A percentile compares a stretch with the other conserved stretches of the same genome.
Evolutionary conservation across 257 asterid genomes (phyloP).

Genomic region (Striga asiatica): DNA sequence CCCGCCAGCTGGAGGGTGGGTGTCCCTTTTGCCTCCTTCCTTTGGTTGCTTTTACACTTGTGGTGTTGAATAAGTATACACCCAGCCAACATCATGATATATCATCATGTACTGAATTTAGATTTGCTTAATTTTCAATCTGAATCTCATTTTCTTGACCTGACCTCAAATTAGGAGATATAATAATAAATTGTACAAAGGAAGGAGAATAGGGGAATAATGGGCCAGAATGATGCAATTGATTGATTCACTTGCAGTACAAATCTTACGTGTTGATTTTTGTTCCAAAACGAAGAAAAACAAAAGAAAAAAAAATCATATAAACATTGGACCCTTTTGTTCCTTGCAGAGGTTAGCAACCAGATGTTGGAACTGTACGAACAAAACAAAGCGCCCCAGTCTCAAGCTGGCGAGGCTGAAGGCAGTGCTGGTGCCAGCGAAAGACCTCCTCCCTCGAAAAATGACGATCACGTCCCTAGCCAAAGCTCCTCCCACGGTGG

Average conservation of each 20-base stretch:
- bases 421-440: constrained; percentile 45
- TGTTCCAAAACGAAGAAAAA: too few species aligned
- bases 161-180: too few species aligned
- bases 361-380: constrained; percentile 70
- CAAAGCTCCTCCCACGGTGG: constrained; percentile 27
- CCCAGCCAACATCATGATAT: not conserved
- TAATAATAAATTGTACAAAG: too few species aligned
- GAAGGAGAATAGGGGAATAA: constrained; percentile 35
- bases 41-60: constrained; percentile 20
- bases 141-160: too few species aligned
- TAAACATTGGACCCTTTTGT: too few species aligned
- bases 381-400: constrained; percentile 40
- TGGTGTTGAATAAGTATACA: not conserved
- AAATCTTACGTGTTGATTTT: too few species aligned
- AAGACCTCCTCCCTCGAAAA: constrained; percentile 35
- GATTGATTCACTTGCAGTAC: too few species aligned
- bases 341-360: constrained; percentile 74
- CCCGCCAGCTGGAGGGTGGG: constrained; percentile 99
- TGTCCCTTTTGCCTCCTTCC: constrained; percentile 34
- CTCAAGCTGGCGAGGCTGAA: constrained; percentile 60
- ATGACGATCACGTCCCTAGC: constrained; percentile 13
- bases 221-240: too few species aligned
- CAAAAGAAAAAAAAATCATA: too few species aligned
- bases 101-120: not conserved
- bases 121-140: too few species aligned